Base-by-base conservation (phyloP, 176 grass and related monocot genomes). In the maize (Zea mays) region DNA sequence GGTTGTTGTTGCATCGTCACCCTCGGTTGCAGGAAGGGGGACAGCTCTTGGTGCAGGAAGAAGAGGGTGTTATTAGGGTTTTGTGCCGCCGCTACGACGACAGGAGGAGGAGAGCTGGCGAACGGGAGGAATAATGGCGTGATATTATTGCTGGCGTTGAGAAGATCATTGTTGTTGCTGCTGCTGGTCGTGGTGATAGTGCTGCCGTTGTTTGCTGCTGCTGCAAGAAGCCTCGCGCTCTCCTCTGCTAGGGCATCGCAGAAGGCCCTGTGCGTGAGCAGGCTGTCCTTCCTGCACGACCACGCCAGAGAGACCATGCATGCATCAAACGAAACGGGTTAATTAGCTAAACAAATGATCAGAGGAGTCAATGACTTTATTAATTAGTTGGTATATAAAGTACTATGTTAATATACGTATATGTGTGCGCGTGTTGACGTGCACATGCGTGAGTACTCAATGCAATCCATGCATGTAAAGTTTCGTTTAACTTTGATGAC, bases 191-290 rank as follows among this genome's bases (percentile, higher is more conserved):
- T 79, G 88, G 27, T 83, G 67, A 12, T 64, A 40, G 10, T 35
- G 75, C 37, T 61, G 82, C 40, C 60, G 55, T 76, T 77, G n/a
- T 79, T 86, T 8, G 68, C 82, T 48, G 68, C 82, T 48, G 83
- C 78, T 8, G 87, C 82, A 35, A 92, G 74, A 52, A 98, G 76
- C 79, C 86, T 88, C 35, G 96, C 96, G 42, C 92, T 98, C 84
- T 98, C 96, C 86, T 98, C 92, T 46, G 96, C 96, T 88, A 98
- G 83, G 77, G 96, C 96, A 81, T 98, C 96, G 66, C 96, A 98
- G 49, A 98, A 98, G 59, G 96, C 92, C 83, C 92, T 92, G 84
- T 98, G 96, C 65, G 96, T 98, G 51, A 98, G 76, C 57, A 98
- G 81, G 75, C 89, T 92, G 51, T 98, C 96, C 82, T 98, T 98